Evolutionary conservation across 1,284 basidiomycete species (phyloP).

Genomic region (Volvariella surrecta): DNA sequence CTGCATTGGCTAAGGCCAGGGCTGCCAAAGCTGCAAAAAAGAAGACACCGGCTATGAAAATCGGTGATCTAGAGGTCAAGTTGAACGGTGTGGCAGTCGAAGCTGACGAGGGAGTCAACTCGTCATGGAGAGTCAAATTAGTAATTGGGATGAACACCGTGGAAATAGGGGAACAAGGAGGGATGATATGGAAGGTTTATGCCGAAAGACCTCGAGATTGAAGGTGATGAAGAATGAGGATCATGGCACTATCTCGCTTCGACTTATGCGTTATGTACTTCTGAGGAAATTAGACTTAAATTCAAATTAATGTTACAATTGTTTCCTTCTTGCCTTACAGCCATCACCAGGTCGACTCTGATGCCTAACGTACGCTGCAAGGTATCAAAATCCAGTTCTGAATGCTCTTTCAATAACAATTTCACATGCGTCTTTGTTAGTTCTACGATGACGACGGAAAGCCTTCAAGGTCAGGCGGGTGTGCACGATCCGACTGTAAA

Average conservation of each 20-base stretch:
- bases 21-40: constrained; percentile 18
- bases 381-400: too few species aligned
- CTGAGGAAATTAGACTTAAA: too few species aligned
- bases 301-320: too few species aligned
- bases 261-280: too few species aligned
- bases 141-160: constrained; percentile 45
- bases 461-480: constrained; percentile 9
- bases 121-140: constrained; percentile 49
- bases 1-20: constrained; percentile 29
- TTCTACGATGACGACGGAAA: constrained; percentile 18
- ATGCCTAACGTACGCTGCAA: background rate
- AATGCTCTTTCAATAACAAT: too few species aligned
- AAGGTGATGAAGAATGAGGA: too few species aligned
- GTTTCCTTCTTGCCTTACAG: background rate
- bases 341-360: background rate
- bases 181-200: constrained; percentile 59
- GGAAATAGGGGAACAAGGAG: constrained; percentile 64
- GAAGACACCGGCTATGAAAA: constrained; percentile 30
- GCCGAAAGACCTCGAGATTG: constrained; percentile 33
- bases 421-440: too few species aligned
- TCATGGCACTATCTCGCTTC: too few species aligned
- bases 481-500: constrained; percentile 13
- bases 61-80: constrained; percentile 42
- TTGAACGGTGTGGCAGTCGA: constrained; percentile 38
- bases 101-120: constrained; percentile 27